Conservation (phyloP, 345 rosid genomes). For the Boechera divaricarpa region DNA sequence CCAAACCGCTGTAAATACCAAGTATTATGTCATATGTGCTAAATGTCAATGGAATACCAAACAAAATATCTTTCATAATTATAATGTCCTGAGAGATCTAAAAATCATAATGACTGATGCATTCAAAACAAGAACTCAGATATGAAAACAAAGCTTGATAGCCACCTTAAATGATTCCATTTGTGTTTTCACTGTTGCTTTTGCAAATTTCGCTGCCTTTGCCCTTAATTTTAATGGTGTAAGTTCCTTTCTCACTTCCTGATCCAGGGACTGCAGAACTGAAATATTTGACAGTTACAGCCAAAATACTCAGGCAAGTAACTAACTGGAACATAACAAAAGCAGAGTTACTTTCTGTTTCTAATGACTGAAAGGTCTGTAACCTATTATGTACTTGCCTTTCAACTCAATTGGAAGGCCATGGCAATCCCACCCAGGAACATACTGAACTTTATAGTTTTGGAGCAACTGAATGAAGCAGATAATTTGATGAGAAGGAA, state of each 20-base stretch:
- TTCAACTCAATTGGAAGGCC: conserved; percentile 97
- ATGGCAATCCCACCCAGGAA: conserved; percentile 99
- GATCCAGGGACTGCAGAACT: conserved; percentile 95
- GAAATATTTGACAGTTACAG: conserved; percentile 50
- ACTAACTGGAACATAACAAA: conserved; percentile 26
- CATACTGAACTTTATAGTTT: conserved; percentile 78
- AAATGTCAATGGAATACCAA: conserved; percentile 14
- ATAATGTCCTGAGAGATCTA: conserved; percentile 12
- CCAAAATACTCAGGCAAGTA: conserved; percentile 43
- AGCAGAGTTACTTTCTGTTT: conserved; percentile 16
- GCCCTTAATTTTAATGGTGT: conserved; percentile 85
- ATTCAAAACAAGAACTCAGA: background rate
- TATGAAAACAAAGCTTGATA: conserved; percentile 6
- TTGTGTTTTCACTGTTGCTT: conserved; percentile 90
- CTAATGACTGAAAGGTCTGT: conserved; percentile 17
- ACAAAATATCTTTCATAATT: background rate
- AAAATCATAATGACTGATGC: conserved; percentile 18
- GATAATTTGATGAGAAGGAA: conserved; percentile 27
- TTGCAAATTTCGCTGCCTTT: conserved; percentile 92
- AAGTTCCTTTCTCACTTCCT: conserved; percentile 81
- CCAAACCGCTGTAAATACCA: conserved; percentile 81
- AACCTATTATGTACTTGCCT: conserved; percentile 59
- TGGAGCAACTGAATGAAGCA: conserved; percentile 73
- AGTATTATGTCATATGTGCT: conserved; percentile 4
- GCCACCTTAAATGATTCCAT: conserved; percentile 93